phyloP scores from a whole-genome alignment of 208 protist genomes.

The Crithidia brevicula region DNA sequence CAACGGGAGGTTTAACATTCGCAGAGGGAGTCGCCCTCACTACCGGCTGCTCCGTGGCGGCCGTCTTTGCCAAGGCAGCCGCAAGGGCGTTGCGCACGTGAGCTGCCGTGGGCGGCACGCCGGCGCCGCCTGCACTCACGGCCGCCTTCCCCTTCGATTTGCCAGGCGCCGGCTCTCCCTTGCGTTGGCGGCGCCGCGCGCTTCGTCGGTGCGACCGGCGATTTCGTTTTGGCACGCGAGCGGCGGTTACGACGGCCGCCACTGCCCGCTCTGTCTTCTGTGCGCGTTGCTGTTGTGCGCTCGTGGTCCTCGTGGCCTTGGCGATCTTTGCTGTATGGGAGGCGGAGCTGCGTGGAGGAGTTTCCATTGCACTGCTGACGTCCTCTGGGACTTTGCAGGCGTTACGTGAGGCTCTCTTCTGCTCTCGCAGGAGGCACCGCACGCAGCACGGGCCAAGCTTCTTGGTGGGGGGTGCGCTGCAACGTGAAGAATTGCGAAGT shows the following conservation, averaged over 20 bases:
- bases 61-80: neutral
- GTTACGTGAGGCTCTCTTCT: too few relatives aligned
- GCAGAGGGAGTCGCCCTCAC: neutral
- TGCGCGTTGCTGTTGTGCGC: neutral
- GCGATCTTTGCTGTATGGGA: neutral
- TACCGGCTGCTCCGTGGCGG: neutral
- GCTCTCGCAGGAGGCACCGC: too few relatives aligned
- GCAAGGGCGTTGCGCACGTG: neutral
- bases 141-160: neutral
- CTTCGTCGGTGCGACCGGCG: constrained; percentile 17
- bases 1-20: neutral
- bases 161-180: neutral
- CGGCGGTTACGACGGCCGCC: constrained; percentile 5
- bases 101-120: neutral
- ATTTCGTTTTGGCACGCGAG: constrained; percentile 19
- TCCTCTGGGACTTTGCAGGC: too few relatives aligned
- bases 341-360: too few relatives aligned
- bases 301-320: neutral
- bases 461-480: neutral
- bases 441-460: constrained; percentile 20
- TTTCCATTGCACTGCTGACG: neutral
- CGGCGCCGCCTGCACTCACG: neutral
- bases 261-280: neutral
- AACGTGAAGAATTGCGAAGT: neutral
- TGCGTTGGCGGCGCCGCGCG: constrained; percentile 14